Evolutionary conservation across 305 asterid genomes (phyloP).

Genomic region (Ilex paraguariensis): DNA sequence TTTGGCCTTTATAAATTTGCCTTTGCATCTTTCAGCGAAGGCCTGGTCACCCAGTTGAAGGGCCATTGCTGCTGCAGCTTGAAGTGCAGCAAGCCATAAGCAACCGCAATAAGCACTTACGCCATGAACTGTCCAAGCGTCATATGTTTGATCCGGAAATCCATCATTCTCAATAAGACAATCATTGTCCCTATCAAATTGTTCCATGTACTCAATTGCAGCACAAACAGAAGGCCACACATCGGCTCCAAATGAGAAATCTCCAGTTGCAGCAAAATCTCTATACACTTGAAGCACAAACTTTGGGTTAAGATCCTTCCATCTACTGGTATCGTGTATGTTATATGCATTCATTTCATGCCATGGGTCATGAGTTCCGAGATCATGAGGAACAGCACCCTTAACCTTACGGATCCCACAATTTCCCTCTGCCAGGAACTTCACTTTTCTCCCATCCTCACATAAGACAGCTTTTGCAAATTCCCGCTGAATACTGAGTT

Average conservation of each 20-base stretch:
- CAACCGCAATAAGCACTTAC: constrained; percentile 93
- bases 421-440: constrained; percentile 85
- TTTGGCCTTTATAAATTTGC: constrained; percentile 62
- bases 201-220: constrained; percentile 97
- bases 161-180: constrained; percentile 93
- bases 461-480: constrained; percentile 80
- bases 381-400: constrained; percentile 98
- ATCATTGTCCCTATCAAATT: constrained; percentile 76
- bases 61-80: constrained; percentile 95
- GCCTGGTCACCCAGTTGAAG: constrained; percentile 70
- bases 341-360: constrained; percentile 99
- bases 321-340: constrained; percentile 89
- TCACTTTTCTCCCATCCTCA: constrained; percentile 84
- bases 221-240: constrained; percentile 99
- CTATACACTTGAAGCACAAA: constrained; percentile 94
- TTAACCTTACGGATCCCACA: constrained; percentile 89
- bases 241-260: constrained; percentile 74
- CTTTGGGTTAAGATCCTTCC: constrained; percentile 96
- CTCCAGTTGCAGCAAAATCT: constrained; percentile 90
- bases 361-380: constrained; percentile 99
- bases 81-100: constrained; percentile 94
- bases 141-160: constrained; percentile 96
- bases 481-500: constrained; percentile 95
- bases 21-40: constrained; percentile 67
- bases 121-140: constrained; percentile 97